Conservation (phyloP, 2,329 filamentous ascomycete genomes). For the Aspergillus fischeri region DNA sequence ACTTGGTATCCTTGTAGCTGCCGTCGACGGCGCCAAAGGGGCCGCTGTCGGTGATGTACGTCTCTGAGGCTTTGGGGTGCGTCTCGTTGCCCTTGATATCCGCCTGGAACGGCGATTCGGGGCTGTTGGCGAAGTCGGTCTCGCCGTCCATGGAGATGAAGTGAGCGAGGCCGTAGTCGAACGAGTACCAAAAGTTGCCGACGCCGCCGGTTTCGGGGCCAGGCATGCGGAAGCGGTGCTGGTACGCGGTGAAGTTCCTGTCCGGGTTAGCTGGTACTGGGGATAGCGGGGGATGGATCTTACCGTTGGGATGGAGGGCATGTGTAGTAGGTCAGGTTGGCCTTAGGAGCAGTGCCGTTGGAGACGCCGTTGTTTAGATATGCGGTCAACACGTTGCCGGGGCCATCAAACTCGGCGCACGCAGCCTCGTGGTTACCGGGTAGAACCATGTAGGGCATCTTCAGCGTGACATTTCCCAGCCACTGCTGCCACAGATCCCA, state of each 20-base stretch:
- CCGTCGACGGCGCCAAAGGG: slow-evolving; percentile 46
- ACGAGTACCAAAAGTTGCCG: slow-evolving; percentile 53
- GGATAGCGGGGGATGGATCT: neutral
- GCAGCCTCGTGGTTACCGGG: slow-evolving; percentile 51
- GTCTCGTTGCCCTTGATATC: slow-evolving; percentile 43
- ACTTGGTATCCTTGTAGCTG: slow-evolving; percentile 37
- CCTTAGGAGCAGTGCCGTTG: slow-evolving; percentile 40
- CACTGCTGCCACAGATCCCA: slow-evolving; percentile 53
- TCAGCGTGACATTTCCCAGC: slow-evolving; percentile 40
- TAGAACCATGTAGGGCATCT: slow-evolving; percentile 49
- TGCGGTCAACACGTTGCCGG: slow-evolving; percentile 43
- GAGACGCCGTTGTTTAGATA: slow-evolving; percentile 44
- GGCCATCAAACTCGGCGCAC: slow-evolving; percentile 48
- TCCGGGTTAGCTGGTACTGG: neutral
- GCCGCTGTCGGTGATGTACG: slow-evolving; percentile 46
- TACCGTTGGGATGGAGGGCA: slow-evolving; percentile 50
- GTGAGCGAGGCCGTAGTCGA: slow-evolving; percentile 53
- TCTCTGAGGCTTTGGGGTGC: slow-evolving; percentile 39
- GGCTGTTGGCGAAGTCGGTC: slow-evolving; percentile 49
- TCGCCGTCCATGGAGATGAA: slow-evolving; percentile 48
- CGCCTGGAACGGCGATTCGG: slow-evolving; percentile 43
- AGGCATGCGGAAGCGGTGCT: slow-evolving; percentile 51
- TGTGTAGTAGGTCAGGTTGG: slow-evolving; percentile 47
- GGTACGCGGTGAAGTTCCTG: slow-evolving; percentile 50
- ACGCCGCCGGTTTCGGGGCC: slow-evolving; percentile 47